Conservation (phyloP, 2,329 filamentous ascomycete species). For the Nannizziopsis barbatae region DNA sequence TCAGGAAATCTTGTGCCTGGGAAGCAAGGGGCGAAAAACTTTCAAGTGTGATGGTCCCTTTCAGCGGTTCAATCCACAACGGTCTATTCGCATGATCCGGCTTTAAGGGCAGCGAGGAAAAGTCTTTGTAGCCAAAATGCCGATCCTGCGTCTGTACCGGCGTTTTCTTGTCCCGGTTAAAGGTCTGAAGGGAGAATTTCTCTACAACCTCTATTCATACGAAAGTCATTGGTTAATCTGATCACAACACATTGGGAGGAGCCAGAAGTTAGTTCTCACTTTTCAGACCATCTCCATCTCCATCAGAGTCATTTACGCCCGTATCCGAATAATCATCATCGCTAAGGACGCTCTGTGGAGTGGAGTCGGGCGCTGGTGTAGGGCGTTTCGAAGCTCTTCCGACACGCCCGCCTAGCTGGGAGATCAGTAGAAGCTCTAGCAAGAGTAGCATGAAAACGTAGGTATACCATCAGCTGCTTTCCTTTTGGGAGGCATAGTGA, state of each 20-base stretch:
- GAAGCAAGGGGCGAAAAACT: conserved; percentile 82
- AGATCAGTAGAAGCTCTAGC: conserved; percentile 21
- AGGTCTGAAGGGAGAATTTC: conserved; percentile 44
- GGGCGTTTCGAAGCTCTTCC: conserved; percentile 40
- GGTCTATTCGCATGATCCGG: conserved; percentile 81
- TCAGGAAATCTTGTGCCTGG: conserved; percentile 86
- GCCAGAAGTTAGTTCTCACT: conserved; percentile 24
- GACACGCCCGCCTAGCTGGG: conserved; percentile 31
- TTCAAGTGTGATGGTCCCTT: conserved; percentile 81
- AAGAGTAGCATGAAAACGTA: conserved; percentile 13
- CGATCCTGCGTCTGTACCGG: conserved; percentile 38
- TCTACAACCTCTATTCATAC: conserved; percentile 35
- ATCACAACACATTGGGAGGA: conserved; percentile 8
- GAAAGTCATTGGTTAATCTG: conserved; percentile 1
- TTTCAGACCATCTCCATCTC: conserved; percentile 37
- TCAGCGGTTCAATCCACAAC: conserved; percentile 82
- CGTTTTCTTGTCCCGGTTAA: conserved; percentile 38
- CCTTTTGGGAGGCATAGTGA: conserved; percentile 58
- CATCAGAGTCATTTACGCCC: conserved; percentile 39
- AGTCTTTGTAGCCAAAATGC: conserved; percentile 58
- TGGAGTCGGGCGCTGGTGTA: conserved; percentile 36
- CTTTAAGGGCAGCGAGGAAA: conserved; percentile 72
- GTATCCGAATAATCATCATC: conserved; percentile 49
- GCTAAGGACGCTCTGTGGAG: conserved; percentile 38
- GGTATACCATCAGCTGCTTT: conserved; percentile 49